Evolutionary conservation across 176 grass and related monocot species (phyloP), one percentile per base, ranked within the genome.

Genomic region (Avena eriantha): DNA sequence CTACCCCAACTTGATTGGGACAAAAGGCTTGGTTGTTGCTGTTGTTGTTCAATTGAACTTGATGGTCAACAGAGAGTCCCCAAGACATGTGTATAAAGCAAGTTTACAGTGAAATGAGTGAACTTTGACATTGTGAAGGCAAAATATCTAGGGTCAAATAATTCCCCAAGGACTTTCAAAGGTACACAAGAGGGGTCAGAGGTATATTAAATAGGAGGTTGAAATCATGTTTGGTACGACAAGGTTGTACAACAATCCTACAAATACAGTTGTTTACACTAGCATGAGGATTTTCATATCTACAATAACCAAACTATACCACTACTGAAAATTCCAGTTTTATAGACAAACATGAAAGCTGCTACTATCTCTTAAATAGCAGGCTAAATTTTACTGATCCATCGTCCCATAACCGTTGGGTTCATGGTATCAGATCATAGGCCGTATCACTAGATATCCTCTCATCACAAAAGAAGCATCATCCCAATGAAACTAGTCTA

Each of bases 401-500:
- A 66, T 33, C 63, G 26, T 33, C 13, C 13, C 63, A 66, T 31
- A 66, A 66, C 63, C 13, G 13, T 33, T 66, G 63, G 63, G 63
- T 66, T 33, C 63, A 66, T 66, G 63, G 13, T 66, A 66, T 66
- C 26, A 66, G 63, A 33, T 66, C 63, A 66, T 66, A 66, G 14
- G 5, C 26, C 0, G 3, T 66, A 33, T 4, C 63, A 66, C 26
- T 16, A 66, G 13, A 66, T 66, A 66, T 66, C 63, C 63, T 65
- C 26, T 7, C 26, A 5, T 17, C 78, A 88, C 3, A 83, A 80
- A 73, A 65, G 34, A 78, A 80, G 63, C 54, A 86, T 56, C 49
- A 9, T 13, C 57, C 29, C 64, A 85, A 13, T 56, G 8, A 74
- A 81, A 22, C 50, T 56, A 81, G 11, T n/a, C 92, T 86, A 94